Percentiles rank a stretch among this genome's conserved stretches.
Evolutionary conservation across 306 rosid genomes (phyloP).

Genomic region (Cajanus cajan): DNA sequence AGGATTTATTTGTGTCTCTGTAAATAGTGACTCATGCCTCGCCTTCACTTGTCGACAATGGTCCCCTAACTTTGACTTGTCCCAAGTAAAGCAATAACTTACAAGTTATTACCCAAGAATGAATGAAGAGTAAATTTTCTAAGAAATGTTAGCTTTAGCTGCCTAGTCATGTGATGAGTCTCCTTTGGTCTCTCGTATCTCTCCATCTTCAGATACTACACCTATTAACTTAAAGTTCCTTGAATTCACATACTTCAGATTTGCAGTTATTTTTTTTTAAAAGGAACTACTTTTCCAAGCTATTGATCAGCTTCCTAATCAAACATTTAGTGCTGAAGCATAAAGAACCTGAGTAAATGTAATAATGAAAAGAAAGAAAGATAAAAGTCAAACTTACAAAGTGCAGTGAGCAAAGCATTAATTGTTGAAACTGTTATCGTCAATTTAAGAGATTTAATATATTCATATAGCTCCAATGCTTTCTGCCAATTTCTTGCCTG

Average conservation of each 20-base stretch:
- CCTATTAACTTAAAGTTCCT: constrained; percentile 18
- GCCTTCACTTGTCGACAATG: not conserved
- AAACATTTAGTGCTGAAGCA: constrained; percentile 16
- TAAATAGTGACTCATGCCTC: constrained; percentile 1
- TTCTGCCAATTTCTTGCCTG: constrained; percentile 91
- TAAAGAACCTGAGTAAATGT: constrained; percentile 14
- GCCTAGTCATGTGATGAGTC: not conserved
- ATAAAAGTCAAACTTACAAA: constrained; percentile 60
- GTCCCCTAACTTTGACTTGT: constrained; percentile 4
- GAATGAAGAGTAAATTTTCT: constrained; percentile 1
- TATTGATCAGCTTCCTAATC: constrained; percentile 5
- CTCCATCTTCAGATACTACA: not conserved
- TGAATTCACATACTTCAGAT: not conserved
- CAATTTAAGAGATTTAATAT: constrained; percentile 67
- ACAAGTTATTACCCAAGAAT: not conserved
- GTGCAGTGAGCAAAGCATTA: constrained; percentile 92
- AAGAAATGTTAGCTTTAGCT: not conserved
- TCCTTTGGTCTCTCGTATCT: constrained; percentile 5
- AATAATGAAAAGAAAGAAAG: constrained; percentile 2
- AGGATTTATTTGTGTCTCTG: not conserved
- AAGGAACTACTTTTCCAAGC: constrained; percentile 4
- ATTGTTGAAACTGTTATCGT: constrained; percentile 70
- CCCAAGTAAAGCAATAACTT: not conserved
- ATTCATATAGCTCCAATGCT: constrained; percentile 74
- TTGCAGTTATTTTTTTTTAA: constrained; percentile 4